These are phyloP conservation scores for Evansstolkia leycettana DNA, from an alignment of 495 filamentous ascomycete genomes.

Conservation along the genomic window DNA sequence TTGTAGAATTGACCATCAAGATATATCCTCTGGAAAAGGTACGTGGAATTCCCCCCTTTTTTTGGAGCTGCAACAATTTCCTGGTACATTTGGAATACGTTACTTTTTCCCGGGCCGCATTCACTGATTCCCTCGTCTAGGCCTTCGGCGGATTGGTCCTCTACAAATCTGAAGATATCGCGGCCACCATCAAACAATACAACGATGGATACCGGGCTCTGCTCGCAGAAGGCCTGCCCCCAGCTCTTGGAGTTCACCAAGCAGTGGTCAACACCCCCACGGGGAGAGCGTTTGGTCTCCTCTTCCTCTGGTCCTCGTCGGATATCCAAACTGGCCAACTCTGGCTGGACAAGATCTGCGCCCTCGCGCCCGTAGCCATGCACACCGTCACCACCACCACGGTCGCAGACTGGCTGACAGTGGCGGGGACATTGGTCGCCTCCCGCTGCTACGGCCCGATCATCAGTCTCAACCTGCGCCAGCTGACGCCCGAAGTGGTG, in stretches of 20 bases:
- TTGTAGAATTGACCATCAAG: constrained; percentile 25
- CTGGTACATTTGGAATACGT: too few species aligned
- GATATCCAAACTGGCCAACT: constrained; percentile 13
- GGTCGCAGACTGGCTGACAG: constrained; percentile 9
- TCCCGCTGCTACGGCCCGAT: constrained; percentile 8
- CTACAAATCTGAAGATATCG: constrained; percentile 17
- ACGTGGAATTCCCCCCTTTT: too few species aligned
- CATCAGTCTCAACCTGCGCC: constrained; percentile 12
- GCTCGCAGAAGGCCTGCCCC: constrained; percentile 9
- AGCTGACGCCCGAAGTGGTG: constrained; percentile 10
- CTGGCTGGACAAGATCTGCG: constrained; percentile 18
- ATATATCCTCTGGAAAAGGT: constrained; percentile 18
- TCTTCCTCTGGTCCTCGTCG: constrained; percentile 19
- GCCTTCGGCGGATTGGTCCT: constrained; percentile 21
- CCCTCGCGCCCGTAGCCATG: constrained; percentile 11
- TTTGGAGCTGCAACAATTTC: too few species aligned
- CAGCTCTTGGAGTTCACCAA: constrained; percentile 16
- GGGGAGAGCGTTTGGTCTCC: constrained; percentile 10
- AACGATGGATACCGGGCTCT: constrained; percentile 13
- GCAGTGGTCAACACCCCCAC: constrained; percentile 11
- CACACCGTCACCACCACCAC: constrained; percentile 18
- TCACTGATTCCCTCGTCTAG: constrained; percentile 3
- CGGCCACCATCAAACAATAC: constrained; percentile 9
- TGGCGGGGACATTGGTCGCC: constrained; percentile 8
- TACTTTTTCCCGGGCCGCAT: too few species aligned